Evolutionary conservation across 2,329 filamentous ascomycete genomes (phyloP), one percentile per base, ranked within the genome.

Genomic region (Aaosphaeria pasadenensis): DNA sequence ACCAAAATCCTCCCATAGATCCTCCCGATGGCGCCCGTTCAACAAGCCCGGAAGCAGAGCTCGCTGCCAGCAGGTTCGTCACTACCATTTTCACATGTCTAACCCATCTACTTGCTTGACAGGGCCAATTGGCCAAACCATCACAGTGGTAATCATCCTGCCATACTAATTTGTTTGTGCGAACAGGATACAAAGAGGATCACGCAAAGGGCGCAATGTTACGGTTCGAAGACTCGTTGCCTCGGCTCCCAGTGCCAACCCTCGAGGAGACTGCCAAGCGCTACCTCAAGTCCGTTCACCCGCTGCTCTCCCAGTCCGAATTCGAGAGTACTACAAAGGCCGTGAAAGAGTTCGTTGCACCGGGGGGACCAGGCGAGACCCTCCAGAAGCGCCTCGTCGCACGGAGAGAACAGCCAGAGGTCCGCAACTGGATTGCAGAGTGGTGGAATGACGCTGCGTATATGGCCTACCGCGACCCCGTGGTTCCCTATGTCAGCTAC

Each of bases 401-500:
- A 49, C 84, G 85, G 54, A 83, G 88, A 53, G 87, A 90, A 59
- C 84, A 95, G 57, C 86, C 91, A 43, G 86, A 88, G 53, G 76
- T 82, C 68, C 90, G 88, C 76, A 99, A 97, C 75, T 99, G 94
- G 94, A 80, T 99, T 48, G 85, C 87, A 60, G 92, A 99, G 60
- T 99, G 94, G 94, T 99, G 94, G 94, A 97, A 99, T 71, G 84
- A 96, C 45, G 84, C 85, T 4, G 94, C 94, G 49, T 99, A 99
- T 74, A 84, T 99, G 56, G 81, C 76, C 56, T 97, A 97, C 77
- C 88, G 92, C 57, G 94, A 97, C 71, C 94, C 94, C 7, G 89
- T 99, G 42, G 89, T 97, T 13, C 94, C 94, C 52, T 99, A 97
- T 69, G 94, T 99, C 65, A 96, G 90, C 73, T 99, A 99, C 82